Conservation (phyloP, 306 rosid species). For the Rubus idaeus region DNA sequence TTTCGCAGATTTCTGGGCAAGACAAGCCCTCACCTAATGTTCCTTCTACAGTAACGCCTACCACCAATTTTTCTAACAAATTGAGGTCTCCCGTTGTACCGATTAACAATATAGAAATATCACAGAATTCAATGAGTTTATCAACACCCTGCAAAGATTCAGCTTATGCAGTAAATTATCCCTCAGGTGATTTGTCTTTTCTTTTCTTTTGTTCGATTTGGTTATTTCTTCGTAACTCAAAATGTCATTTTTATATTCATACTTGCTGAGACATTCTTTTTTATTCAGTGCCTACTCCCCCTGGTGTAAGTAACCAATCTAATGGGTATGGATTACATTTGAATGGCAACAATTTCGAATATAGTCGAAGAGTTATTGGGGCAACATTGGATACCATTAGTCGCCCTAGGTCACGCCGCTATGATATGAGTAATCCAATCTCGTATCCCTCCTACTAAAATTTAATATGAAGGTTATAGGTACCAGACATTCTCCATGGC, state of each 20-base stretch:
- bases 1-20: slow-evolving; percentile 79
- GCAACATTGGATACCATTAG: slow-evolving; percentile 60
- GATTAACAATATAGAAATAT: slow-evolving; percentile 40
- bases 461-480: slow-evolving; percentile 29
- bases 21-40: slow-evolving; percentile 58
- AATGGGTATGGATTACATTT: slow-evolving; percentile 58
- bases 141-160: slow-evolving; percentile 47
- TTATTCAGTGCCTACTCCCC: slow-evolving; percentile 49
- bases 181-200: slow-evolving; percentile 50
- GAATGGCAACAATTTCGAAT: slow-evolving; percentile 54
- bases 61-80: slow-evolving; percentile 53
- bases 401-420: slow-evolving; percentile 61
- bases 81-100: slow-evolving; percentile 45
- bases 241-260: slow-evolving; percentile 7
- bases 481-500: slow-evolving; percentile 24
- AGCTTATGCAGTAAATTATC: slow-evolving; percentile 41
- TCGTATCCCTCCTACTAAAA: slow-evolving; percentile 44
- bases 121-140: slow-evolving; percentile 35
- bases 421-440: slow-evolving; percentile 52
- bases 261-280: slow-evolving; percentile 30
- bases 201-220: slow-evolving; percentile 12
- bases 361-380: slow-evolving; percentile 68
- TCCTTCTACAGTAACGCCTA: slow-evolving; percentile 38
- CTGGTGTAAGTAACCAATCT: slow-evolving; percentile 53
- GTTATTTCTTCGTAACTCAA: not conserved